Evolutionary conservation across 768 basidiomycete species (phyloP), one percentile per base, ranked within the genome.

Genomic region (Guyanaporus albipodus): DNA sequence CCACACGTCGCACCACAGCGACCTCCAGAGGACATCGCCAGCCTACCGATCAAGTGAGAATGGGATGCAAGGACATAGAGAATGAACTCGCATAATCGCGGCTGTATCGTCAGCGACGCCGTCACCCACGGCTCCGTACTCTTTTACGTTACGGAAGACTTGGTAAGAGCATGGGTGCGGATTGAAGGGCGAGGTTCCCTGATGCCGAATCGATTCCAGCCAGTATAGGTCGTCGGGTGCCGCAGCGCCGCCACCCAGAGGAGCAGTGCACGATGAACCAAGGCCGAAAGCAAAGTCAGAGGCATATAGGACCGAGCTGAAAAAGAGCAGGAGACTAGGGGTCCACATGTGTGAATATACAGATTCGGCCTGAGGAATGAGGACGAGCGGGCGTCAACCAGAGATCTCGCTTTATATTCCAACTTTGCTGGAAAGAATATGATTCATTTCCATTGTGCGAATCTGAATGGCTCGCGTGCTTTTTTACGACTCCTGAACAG

Each of bases 91-190:
- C 84, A 85, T 87, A 62, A 87, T 87, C 3, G 87, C 85, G 19
- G 67, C 75, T 6, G 87, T 87, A 53, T 90, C 88, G 56, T 90
- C 87, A 6, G 80, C 76, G 2, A 79, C 66, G 44, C 87, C 87
- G 63, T 86, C 78, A n/a, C 72, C 73, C 43, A 61, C 69, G 41
- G 79, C 79, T 42, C 79, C 73, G 48, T 68, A 76, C 44, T 74
- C 71, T 50, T 84, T 87, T 38, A 90, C 87, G 56, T 88, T 89
- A 31, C 87, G 76, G 63, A 86, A 88, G 11, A 88, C 84, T 40
- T 79, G 70, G 60, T 88, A 90, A 6, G 65, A 60, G 32, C 60
- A 70, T 21, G 50, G n/a, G 57, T 76, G 67, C 0, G 78, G 46
- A 59, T 86, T 82, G 64, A 76, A 83, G 4, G 87, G 78, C 1